Conservation (phyloP, 176 grass and related monocot species). For the Themeda triandra region DNA sequence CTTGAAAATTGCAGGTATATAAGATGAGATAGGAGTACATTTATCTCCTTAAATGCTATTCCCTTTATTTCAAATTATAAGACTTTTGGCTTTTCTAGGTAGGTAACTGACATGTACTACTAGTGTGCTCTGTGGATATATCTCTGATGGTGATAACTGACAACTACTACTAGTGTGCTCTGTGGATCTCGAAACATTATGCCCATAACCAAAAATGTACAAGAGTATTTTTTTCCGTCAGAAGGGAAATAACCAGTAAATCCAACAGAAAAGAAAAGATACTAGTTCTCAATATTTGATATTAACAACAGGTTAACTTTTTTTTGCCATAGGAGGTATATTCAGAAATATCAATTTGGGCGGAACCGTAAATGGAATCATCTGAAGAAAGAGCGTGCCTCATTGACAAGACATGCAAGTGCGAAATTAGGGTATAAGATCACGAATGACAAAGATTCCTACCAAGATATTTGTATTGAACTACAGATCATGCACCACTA, state of each 20-base stretch:
- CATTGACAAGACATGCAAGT: not conserved
- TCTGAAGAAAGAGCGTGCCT: conserved; percentile 4
- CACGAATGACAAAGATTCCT: not conserved
- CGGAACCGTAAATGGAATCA: not conserved
- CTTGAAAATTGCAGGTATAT: too few species aligned
- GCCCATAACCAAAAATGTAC: not conserved
- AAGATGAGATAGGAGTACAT: too few species aligned
- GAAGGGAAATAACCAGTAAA: too few species aligned
- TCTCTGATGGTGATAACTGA: too few species aligned
- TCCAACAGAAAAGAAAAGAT: not conserved
- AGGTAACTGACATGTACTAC: too few species aligned
- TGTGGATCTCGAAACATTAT: not conserved
- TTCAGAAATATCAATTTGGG: not conserved
- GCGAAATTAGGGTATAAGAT: not conserved
- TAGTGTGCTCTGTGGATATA: too few species aligned
- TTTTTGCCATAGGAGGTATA: not conserved
- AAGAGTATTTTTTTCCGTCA: too few species aligned
- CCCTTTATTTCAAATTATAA: too few species aligned
- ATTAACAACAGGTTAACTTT: not conserved
- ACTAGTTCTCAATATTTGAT: not conserved
- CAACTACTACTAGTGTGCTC: too few species aligned
- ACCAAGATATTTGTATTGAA: not conserved
- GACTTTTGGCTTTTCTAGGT: too few species aligned
- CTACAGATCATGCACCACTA: not conserved
- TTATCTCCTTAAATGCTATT: too few species aligned